These are phyloP conservation scores for Coniella vitis DNA, from an alignment of 2,329 filamentous ascomycete species.

Conservation along the genomic window DNA sequence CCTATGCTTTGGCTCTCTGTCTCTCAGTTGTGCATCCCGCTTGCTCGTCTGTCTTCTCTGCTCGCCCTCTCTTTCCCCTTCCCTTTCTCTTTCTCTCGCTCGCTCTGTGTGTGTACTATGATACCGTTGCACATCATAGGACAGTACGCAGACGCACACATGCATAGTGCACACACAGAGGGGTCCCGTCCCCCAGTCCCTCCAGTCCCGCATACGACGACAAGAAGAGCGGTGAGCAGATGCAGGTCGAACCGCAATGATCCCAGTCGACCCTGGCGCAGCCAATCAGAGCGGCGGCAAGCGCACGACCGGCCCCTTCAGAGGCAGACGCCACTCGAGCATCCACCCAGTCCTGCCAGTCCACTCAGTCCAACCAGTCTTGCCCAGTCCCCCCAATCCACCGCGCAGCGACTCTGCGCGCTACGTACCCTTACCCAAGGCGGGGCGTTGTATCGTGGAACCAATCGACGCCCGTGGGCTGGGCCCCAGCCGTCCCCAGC, in stretches of 20 bases:
- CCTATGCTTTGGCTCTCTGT: conserved; percentile 6
- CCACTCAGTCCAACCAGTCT: not conserved
- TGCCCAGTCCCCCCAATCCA: not conserved
- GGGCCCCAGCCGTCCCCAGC: conserved; percentile 5
- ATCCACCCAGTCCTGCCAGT: not conserved
- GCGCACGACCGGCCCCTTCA: conserved; percentile 16
- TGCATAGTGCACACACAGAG: too few relatives aligned
- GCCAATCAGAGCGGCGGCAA: conserved; percentile 21
- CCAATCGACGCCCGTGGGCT: conserved; percentile 8
- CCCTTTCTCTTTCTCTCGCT: not conserved
- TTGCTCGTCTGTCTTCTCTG: not conserved
- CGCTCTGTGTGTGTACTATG: conserved; percentile 4
- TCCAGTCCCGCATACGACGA: conserved; percentile 11
- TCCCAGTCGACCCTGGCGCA: conserved; percentile 22
- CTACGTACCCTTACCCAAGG: conserved; percentile 9
- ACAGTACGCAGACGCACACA: too few relatives aligned
- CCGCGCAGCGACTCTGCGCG: not conserved
- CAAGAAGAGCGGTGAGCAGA: conserved; percentile 22
- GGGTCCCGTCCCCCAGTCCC: not conserved
- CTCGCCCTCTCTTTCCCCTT: not conserved
- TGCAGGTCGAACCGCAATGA: conserved; percentile 8
- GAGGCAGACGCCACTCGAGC: conserved; percentile 17
- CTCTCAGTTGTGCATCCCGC: not conserved
- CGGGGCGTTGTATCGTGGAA: conserved; percentile 6
- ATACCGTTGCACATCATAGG: too few relatives aligned